phyloP scores from a whole-genome alignment of 2,329 filamentous ascomycete species.

The Xylariaceae sp. region DNA sequence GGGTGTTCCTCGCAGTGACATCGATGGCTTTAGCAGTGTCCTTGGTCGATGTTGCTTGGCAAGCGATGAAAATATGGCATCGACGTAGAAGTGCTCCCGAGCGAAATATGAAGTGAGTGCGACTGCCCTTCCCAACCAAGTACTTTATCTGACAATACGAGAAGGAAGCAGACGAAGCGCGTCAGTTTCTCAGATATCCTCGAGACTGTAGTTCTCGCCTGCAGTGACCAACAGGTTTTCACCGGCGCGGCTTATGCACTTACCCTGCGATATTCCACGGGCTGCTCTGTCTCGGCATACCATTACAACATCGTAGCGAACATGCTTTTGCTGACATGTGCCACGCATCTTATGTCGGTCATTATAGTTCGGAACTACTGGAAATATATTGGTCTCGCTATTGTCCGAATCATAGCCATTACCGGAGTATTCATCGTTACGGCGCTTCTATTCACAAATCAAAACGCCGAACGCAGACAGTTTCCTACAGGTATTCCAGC shows the following conservation, averaged over 20 bases:
- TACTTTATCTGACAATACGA: slow-evolving; percentile 2
- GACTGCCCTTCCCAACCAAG: too few relatives aligned
- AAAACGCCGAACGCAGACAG: slow-evolving; percentile 18
- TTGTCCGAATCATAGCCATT: slow-evolving; percentile 31
- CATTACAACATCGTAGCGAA: slow-evolving; percentile 39
- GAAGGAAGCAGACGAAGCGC: slow-evolving; percentile 9
- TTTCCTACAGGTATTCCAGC: slow-evolving; percentile 32
- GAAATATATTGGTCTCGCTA: slow-evolving; percentile 30
- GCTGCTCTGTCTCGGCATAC: slow-evolving; percentile 35
- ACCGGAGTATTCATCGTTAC: slow-evolving; percentile 31
- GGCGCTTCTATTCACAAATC: slow-evolving; percentile 33
- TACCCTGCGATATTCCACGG: slow-evolving; percentile 32
- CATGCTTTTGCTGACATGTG: slow-evolving; percentile 36
- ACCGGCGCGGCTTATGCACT: slow-evolving; percentile 37
- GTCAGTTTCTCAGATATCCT: slow-evolving; percentile 30
- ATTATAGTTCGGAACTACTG: slow-evolving; percentile 36
- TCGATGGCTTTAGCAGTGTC: slow-evolving; percentile 19
- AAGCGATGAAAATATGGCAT: slow-evolving; percentile 8
- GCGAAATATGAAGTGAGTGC: too few relatives aligned
- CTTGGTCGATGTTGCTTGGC: slow-evolving; percentile 16
- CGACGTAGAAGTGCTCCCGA: too few relatives aligned
- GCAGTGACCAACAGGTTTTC: slow-evolving; percentile 38
- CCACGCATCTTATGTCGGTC: slow-evolving; percentile 36
- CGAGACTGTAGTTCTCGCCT: slow-evolving; percentile 32
- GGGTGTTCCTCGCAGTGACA: slow-evolving; percentile 25